Evolutionary conservation across 768 basidiomycete species (phyloP).

Genomic region (Tylopilus balloui): DNA sequence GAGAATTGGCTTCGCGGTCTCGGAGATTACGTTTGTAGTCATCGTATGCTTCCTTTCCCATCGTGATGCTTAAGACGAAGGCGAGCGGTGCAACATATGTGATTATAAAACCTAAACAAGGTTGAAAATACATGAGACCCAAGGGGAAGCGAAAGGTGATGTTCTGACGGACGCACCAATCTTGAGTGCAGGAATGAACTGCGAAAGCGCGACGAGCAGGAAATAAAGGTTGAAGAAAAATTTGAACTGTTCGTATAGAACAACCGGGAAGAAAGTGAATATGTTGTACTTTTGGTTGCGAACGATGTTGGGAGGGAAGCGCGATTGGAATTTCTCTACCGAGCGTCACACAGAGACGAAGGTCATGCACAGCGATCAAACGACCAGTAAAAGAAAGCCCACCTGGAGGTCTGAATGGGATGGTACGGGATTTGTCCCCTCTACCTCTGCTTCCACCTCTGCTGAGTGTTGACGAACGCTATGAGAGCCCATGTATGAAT

Average conservation of each 20-base stretch:
- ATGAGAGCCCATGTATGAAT: slow-evolving; percentile 1
- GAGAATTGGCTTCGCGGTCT: slow-evolving; percentile 93
- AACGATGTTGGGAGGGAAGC: slow-evolving; percentile 84
- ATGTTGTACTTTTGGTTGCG: slow-evolving; percentile 98
- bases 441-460: slow-evolving; percentile 11
- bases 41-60: slow-evolving; percentile 99
- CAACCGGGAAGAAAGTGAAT: slow-evolving; percentile 94
- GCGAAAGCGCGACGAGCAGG: slow-evolving; percentile 91
- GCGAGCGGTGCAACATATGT: slow-evolving; percentile 96
- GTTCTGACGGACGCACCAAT: slow-evolving; percentile 58
- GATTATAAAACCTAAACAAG: slow-evolving; percentile 72
- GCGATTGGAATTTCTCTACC: slow-evolving; percentile 65
- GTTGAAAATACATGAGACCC: not conserved
- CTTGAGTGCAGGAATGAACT: slow-evolving; percentile 93
- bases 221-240: slow-evolving; percentile 99
- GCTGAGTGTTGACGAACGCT: slow-evolving; percentile 23
- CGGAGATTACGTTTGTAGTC: slow-evolving; percentile 93
- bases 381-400: slow-evolving; percentile 6
- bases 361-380: not conserved
- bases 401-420: slow-evolving; percentile 77
- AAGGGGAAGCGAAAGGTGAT: not conserved
- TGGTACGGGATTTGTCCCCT: slow-evolving; percentile 71
- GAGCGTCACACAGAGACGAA: not conserved
- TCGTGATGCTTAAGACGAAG: slow-evolving; percentile 91
- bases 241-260: slow-evolving; percentile 99